Percentiles rank a stretch among this genome's conserved stretches.
These are phyloP conservation scores for Cicer arietinum DNA, from an alignment of 306 rosid species.

Conservation along the genomic window DNA sequence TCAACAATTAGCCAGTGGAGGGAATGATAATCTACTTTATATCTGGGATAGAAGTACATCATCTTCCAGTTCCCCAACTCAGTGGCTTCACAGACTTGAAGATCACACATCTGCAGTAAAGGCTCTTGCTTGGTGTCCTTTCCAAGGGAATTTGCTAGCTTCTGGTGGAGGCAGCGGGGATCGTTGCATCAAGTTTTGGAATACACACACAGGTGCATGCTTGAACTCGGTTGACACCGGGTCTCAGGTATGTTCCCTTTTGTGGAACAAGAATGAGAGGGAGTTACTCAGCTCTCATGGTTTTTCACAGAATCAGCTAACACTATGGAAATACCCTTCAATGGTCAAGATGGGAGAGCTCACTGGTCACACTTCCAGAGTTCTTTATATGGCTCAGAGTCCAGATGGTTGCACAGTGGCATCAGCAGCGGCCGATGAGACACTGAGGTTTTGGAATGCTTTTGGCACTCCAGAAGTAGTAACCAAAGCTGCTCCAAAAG, in stretches of 20 bases:
- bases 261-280: conserved; percentile 92
- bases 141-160: conserved; percentile 80
- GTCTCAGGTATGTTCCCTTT: conserved; percentile 79
- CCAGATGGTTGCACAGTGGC: conserved; percentile 68
- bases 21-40: conserved; percentile 78
- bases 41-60: conserved; percentile 75
- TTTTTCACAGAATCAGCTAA: conserved; percentile 70
- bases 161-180: conserved; percentile 86
- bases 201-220: conserved; percentile 93
- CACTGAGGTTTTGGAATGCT: conserved; percentile 64
- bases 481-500: conserved; percentile 54
- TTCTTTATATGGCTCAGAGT: conserved; percentile 79
- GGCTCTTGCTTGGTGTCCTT: conserved; percentile 94
- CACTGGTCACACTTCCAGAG: conserved; percentile 88
- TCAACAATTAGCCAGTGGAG: conserved; percentile 85
- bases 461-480: conserved; percentile 60
- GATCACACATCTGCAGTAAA: conserved; percentile 84
- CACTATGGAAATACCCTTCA: conserved; percentile 97
- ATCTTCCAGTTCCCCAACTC: conserved; percentile 69
- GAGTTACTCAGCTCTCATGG: conserved; percentile 94
- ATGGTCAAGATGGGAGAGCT: conserved; percentile 91
- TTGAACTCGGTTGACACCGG: conserved; percentile 86
- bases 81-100: conserved; percentile 85
- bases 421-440: conserved; percentile 69
- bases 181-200: conserved; percentile 81